Evolutionary conservation across 2,329 filamentous ascomycete species (phyloP).

Genomic region (Arachnopeziza araneosa): DNA sequence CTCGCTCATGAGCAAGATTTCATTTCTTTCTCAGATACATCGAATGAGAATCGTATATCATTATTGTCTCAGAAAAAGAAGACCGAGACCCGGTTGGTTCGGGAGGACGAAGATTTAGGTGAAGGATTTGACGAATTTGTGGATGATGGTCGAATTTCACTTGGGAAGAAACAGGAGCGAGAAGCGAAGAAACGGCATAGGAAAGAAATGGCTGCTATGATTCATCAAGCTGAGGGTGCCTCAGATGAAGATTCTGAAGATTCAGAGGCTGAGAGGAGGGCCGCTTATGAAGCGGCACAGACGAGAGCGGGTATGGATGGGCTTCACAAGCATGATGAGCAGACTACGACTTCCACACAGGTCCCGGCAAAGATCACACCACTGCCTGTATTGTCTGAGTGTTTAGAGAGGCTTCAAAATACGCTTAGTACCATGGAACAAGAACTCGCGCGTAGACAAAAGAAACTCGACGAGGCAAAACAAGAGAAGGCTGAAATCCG

Average conservation of each 20-base stretch:
- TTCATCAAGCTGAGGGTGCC: slow-evolving; percentile 68
- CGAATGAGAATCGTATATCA: slow-evolving; percentile 42
- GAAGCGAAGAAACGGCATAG: slow-evolving; percentile 62
- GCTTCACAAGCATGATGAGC: slow-evolving; percentile 42
- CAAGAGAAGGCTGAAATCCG: slow-evolving; percentile 64
- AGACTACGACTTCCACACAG: slow-evolving; percentile 27
- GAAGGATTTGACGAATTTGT: slow-evolving; percentile 93
- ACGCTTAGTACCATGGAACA: slow-evolving; percentile 59
- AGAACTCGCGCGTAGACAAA: slow-evolving; percentile 54
- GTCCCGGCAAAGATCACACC: slow-evolving; percentile 62
- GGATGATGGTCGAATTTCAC: slow-evolving; percentile 72
- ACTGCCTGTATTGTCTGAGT: slow-evolving; percentile 66
- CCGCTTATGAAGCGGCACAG: slow-evolving; percentile 83
- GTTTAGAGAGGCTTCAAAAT: slow-evolving; percentile 57
- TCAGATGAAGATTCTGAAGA: slow-evolving; percentile 62
- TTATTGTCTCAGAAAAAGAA: slow-evolving; percentile 53
- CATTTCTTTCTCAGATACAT: slow-evolving; percentile 44
- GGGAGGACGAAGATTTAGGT: slow-evolving; percentile 85
- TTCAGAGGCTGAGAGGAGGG: slow-evolving; percentile 63
- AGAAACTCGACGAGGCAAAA: slow-evolving; percentile 59
- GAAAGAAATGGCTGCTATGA: slow-evolving; percentile 76
- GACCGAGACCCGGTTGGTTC: slow-evolving; percentile 67
- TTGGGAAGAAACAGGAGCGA: slow-evolving; percentile 73
- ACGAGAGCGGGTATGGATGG: slow-evolving; percentile 82
- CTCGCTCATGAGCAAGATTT: slow-evolving; percentile 68